A percentile compares a stretch with the other conserved stretches of the same genome.
Evolutionary conservation across 306 rosid genomes (phyloP).

Genomic region (Pyrus communis): DNA sequence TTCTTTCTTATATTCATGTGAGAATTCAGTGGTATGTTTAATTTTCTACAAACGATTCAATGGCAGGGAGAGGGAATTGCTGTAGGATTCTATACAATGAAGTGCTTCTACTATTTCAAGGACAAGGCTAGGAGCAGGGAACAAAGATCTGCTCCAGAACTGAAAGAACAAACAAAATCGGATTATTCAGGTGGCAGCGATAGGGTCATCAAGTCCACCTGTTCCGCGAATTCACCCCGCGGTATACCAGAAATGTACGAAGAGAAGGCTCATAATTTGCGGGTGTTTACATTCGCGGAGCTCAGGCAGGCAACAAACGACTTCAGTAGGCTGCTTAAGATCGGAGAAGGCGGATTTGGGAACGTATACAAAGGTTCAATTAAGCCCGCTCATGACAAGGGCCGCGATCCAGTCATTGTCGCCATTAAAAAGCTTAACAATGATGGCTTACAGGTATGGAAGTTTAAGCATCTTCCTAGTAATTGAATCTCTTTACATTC

Average conservation of each 20-base stretch:
- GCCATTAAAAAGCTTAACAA: conserved; percentile 72
- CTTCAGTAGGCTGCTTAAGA: conserved; percentile 59
- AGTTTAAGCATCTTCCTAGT: conserved; percentile 3
- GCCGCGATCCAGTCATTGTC: conserved; percentile 31
- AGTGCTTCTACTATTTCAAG: conserved; percentile 62
- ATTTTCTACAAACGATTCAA: not conserved
- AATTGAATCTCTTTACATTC: not conserved
- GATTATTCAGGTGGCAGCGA: conserved; percentile 37
- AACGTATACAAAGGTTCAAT: conserved; percentile 73
- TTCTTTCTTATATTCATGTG: not conserved
- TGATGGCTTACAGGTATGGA: conserved; percentile 69
- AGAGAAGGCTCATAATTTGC: conserved; percentile 69
- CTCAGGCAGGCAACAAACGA: conserved; percentile 53
- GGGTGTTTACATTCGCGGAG: conserved; percentile 52
- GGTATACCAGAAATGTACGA: conserved; percentile 71
- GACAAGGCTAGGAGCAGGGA: conserved; percentile 32
- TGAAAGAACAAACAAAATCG: conserved; percentile 34
- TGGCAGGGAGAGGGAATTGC: conserved; percentile 6
- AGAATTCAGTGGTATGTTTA: not conserved
- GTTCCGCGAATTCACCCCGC: conserved; percentile 45
- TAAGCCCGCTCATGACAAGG: conserved; percentile 49
- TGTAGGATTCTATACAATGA: conserved; percentile 34
- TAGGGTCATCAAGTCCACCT: conserved; percentile 41
- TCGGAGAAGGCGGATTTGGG: conserved; percentile 96
- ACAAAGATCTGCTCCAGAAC: conserved; percentile 68